Base-by-base conservation (phyloP, 306 rosid species). In the Cajanus cajan region DNA sequence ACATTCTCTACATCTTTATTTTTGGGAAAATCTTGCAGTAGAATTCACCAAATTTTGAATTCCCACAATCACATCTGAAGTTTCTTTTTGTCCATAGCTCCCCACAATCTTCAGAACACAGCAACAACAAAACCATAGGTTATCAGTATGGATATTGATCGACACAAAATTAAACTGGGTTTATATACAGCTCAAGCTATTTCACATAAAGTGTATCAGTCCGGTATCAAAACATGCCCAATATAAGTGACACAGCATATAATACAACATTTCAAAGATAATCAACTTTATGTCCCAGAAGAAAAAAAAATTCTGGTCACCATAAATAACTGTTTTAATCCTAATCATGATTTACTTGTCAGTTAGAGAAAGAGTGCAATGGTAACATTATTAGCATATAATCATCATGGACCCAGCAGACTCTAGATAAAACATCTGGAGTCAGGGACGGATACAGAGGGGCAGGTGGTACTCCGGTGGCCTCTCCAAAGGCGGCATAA, bases 81-180 rank as follows among this genome's bases (percentile, higher is more conserved):
- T 88, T 90, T 83, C 98, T 90, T 84, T 93, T 96, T 77, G 99
- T 96, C 99, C 99, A 96, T 25, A 96, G 86, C 82, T 96, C 99
- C 84, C n/a, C 84, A 96, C 94, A 65, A 96, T 89, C 99, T 96
- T 82, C 62, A 74, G 37, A 76, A 71, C 48, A 71, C 50, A 82
- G 66, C 64, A 88, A 74, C 14, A 58, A 63, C 11, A 64, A 73
- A n/a, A n/a, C n/a, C n/a, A n/a, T 5, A 80, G 58, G 48, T 11
- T 45, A 28, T 68, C 36, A 24, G 54, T 28, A 68, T 54, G n/a
- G n/a, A n/a, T n/a, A n/a, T n/a, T n/a, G n/a, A n/a, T n/a, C n/a
- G n/a, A n/a, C n/a, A n/a, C n/a, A n/a, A n/a, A n/a, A n/a, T n/a
- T n/a, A n/a, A n/a, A n/a, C n/a, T 18, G 74, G 43, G 57, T 44